Evolutionary conservation across 768 basidiomycete species (phyloP).

Genomic region (Podaxis sp.): DNA sequence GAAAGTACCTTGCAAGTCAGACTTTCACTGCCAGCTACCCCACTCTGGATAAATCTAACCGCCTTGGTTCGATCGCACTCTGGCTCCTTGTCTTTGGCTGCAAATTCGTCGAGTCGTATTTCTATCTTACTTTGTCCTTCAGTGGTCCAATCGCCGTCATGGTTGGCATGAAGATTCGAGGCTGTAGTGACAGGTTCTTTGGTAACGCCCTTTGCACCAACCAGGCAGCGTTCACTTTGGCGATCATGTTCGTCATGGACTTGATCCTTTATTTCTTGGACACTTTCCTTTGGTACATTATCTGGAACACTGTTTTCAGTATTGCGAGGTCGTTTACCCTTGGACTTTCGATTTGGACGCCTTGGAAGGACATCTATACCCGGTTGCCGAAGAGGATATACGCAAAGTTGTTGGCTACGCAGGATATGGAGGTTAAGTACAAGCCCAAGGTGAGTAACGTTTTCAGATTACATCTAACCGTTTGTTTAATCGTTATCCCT

Average conservation of each 20-base stretch:
- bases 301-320: constrained; percentile 96
- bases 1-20: constrained; percentile 97
- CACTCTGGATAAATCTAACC: constrained; percentile 53
- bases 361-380: constrained; percentile 97
- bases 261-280: constrained; percentile 96
- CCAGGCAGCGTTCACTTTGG: constrained; percentile 91
- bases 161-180: constrained; percentile 95
- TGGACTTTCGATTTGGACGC: constrained; percentile 97
- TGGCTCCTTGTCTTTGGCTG: constrained; percentile 95
- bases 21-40: constrained; percentile 98
- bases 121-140: constrained; percentile 96
- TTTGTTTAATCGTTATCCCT: constrained; percentile 4
- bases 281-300: constrained; percentile 99
- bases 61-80: constrained; percentile 76
- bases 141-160: constrained; percentile 90
- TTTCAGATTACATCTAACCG: no score
- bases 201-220: constrained; percentile 83
- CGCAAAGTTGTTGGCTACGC: constrained; percentile 89
- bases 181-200: constrained; percentile 84
- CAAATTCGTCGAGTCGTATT: constrained; percentile 97
- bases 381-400: constrained; percentile 96
- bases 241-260: constrained; percentile 99
- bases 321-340: constrained; percentile 86
- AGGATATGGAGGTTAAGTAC: constrained; percentile 97
- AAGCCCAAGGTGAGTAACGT: constrained; percentile 85